Conservation (phyloP, 169 alveolate species). For the Cardiosporidium cionae region DNA sequence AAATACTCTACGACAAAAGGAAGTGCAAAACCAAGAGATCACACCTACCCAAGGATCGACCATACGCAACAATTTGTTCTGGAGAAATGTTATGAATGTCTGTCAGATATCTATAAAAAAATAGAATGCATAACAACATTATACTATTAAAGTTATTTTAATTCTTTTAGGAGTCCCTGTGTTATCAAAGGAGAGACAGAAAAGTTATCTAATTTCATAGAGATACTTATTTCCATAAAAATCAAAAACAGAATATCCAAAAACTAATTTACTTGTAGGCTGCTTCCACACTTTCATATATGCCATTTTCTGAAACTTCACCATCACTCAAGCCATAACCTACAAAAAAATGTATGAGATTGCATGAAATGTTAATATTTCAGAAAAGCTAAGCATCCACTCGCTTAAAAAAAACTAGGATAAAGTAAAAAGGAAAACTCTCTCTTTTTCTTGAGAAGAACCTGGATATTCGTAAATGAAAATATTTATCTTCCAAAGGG, state of each 20-base stretch:
- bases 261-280: conserved; percentile 44
- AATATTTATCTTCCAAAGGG: conserved; percentile 49
- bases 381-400: neutral
- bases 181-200: too few relatives aligned
- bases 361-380: neutral
- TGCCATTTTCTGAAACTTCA: conserved; percentile 56
- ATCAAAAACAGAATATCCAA: too few relatives aligned
- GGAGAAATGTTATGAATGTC: conserved; percentile 43
- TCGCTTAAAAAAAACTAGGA: neutral
- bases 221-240: too few relatives aligned
- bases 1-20: too few relatives aligned
- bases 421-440: neutral
- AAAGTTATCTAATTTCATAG: too few relatives aligned
- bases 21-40: too few relatives aligned
- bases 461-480: conserved; percentile 71
- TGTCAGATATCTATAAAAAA: neutral
- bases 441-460: neutral
- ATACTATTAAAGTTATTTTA: conserved; percentile 20
- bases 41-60: conserved; percentile 79
- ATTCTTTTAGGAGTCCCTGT: too few relatives aligned
- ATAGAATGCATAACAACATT: neutral
- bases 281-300: conserved; percentile 73
- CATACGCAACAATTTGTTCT: conserved; percentile 63
- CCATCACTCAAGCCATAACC: conserved; percentile 73
- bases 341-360: conserved; percentile 4